These are phyloP conservation scores for Casuarina glauca DNA, from an alignment of 306 rosid genomes.

Conservation along the genomic window DNA sequence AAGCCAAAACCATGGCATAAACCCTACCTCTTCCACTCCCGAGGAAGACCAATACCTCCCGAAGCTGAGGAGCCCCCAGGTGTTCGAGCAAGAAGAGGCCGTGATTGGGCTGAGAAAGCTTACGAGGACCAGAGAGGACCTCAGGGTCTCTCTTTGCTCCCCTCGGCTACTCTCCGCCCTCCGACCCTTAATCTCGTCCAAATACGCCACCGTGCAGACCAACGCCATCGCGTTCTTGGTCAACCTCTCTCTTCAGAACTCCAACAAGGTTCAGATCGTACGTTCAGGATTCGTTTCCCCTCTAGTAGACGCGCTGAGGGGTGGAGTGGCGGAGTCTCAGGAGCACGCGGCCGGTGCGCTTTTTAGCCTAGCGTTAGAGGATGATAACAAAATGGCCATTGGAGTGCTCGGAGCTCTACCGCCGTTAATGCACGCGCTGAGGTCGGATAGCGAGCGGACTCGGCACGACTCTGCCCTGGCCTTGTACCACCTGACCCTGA, in stretches of 20 bases:
- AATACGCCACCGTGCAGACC: slow-evolving; percentile 61
- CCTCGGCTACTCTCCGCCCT: slow-evolving; percentile 51
- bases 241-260: slow-evolving; percentile 77
- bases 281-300: slow-evolving; percentile 73
- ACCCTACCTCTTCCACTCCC: slow-evolving; percentile 37
- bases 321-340: slow-evolving; percentile 68
- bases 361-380: slow-evolving; percentile 75
- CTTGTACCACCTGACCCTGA: slow-evolving; percentile 66
- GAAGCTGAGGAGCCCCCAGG: slow-evolving; percentile 52
- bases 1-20: slow-evolving; percentile 22
- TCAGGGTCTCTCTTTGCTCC: slow-evolving; percentile 63
- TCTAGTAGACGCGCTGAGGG: slow-evolving; percentile 65
- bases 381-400: slow-evolving; percentile 90
- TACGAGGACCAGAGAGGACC: slow-evolving; percentile 54
- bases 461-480: slow-evolving; percentile 83
- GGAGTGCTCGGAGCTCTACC: slow-evolving; percentile 82
- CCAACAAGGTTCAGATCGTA: slow-evolving; percentile 81
- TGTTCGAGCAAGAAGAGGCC: slow-evolving; percentile 76
- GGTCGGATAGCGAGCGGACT: slow-evolving; percentile 73
- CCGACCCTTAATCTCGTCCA: slow-evolving; percentile 43
- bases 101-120: slow-evolving; percentile 52
- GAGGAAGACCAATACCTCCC: slow-evolving; percentile 41
- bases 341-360: slow-evolving; percentile 97
- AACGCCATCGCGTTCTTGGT: slow-evolving; percentile 80
- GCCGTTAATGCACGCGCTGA: slow-evolving; percentile 71